A percentile compares a stretch with the other conserved stretches of the same genome.
phyloP scores from a whole-genome alignment of 768 basidiomycete species.

The Leccinum olivaceopallidum region DNA sequence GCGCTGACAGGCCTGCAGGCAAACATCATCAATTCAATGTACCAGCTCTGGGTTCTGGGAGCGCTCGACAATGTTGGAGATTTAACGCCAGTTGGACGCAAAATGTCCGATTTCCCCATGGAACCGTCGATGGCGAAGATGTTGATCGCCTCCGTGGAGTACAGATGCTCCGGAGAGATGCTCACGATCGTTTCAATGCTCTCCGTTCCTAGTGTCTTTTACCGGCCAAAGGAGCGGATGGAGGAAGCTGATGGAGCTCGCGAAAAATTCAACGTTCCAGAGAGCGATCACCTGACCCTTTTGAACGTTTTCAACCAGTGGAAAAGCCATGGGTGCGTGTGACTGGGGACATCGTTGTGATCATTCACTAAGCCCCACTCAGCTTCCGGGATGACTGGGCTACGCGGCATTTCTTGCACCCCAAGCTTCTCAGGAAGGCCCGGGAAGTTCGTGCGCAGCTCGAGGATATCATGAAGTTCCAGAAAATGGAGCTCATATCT shows the following conservation, averaged over 20 bases:
- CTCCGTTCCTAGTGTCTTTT: conserved; percentile 96
- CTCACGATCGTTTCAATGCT: conserved; percentile 99
- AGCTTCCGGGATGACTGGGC: conserved; percentile 95
- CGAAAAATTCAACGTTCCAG: conserved; percentile 98
- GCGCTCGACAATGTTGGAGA: conserved; percentile 98
- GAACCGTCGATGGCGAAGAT: conserved; percentile 99
- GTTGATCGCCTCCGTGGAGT: conserved; percentile 89
- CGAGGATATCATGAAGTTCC: conserved; percentile 99
- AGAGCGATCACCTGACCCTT: conserved; percentile 95
- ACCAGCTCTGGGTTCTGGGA: conserved; percentile 98
- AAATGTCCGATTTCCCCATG: conserved; percentile 99
- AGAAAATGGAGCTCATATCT: conserved; percentile 92
- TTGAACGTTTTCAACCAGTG: conserved; percentile 98
- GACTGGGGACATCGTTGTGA: neutral
- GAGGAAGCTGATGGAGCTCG: conserved; percentile 97
- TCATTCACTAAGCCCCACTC: conserved; percentile 8
- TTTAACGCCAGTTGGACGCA: conserved; percentile 85
- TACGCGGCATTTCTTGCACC: conserved; percentile 94
- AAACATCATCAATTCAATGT: conserved; percentile 99
- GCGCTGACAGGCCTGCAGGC: conserved; percentile 47
- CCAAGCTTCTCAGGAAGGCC: conserved; percentile 91
- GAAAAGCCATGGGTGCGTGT: conserved; percentile 87
- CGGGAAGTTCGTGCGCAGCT: conserved; percentile 94
- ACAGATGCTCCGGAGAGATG: conserved; percentile 93
- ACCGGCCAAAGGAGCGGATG: conserved; percentile 94